These are phyloP conservation scores for Candida sakaeoensis DNA, from an alignment of 805 yeast genomes.

Conservation along the genomic window DNA sequence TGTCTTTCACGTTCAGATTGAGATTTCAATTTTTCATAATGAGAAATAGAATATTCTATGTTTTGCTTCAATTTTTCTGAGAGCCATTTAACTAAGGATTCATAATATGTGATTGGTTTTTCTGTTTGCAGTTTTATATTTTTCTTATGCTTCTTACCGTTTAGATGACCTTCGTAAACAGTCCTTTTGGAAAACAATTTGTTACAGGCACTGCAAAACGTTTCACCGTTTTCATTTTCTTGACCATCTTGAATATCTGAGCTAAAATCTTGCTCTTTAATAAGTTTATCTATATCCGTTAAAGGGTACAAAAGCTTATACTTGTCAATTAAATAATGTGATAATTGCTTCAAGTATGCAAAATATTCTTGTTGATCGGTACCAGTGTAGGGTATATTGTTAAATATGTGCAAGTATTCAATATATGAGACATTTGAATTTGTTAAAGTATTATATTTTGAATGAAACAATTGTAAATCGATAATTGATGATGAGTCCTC, in stretches of 20 bases:
- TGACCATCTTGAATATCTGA: constrained; percentile 9
- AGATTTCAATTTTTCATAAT: constrained; percentile 61
- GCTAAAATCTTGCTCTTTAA: constrained; percentile 8
- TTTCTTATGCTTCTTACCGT: constrained; percentile 72
- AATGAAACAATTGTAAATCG: constrained; percentile 53
- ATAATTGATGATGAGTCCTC: constrained; percentile 66
- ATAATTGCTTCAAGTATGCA: constrained; percentile 44
- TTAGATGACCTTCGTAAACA: constrained; percentile 65
- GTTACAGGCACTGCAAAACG: constrained; percentile 63
- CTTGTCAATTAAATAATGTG: constrained; percentile 48
- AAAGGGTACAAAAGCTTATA: constrained; percentile 49
- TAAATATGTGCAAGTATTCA: constrained; percentile 48
- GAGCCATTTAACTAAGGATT: constrained; percentile 36
- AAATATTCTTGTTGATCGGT: constrained; percentile 26
- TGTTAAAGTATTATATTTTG: constrained; percentile 45
- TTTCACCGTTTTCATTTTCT: constrained; percentile 23
- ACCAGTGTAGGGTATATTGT: constrained; percentile 27
- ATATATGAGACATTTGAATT: constrained; percentile 35
- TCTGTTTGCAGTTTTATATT: constrained; percentile 18
- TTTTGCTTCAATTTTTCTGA: constrained; percentile 35
- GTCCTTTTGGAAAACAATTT: constrained; percentile 59
- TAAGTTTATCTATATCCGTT: constrained; percentile 29
- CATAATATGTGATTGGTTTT: constrained; percentile 16
- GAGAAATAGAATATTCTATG: constrained; percentile 49
- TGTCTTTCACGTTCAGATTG: constrained; percentile 68